phyloP scores from a whole-genome alignment of 441 rosid species.

The Manihot esculenta region DNA sequence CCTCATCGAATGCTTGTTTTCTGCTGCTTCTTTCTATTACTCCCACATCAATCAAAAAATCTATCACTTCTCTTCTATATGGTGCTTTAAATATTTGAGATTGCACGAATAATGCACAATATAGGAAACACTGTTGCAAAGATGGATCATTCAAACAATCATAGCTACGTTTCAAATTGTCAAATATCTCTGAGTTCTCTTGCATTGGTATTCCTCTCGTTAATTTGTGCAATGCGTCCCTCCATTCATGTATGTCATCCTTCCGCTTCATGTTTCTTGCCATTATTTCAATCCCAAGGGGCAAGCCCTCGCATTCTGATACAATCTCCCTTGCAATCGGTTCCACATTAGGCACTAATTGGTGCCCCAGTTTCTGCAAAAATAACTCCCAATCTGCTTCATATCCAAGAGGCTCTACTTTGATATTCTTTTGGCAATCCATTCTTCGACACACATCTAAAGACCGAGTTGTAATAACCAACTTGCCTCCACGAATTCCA shows the following conservation, averaged over 20 bases:
- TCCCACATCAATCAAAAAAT: not conserved
- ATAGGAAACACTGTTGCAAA: slow-evolving; percentile 2
- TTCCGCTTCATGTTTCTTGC: not conserved
- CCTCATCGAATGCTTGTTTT: not conserved
- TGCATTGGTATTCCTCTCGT: too few species aligned
- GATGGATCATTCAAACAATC: not conserved
- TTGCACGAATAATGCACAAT: slow-evolving; percentile 13
- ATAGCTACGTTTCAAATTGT: not conserved
- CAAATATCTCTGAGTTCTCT: not conserved
- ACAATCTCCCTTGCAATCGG: not conserved
- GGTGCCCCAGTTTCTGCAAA: not conserved
- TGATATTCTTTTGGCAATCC: not conserved
- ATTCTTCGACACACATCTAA: not conserved
- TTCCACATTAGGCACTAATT: not conserved
- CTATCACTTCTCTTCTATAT: not conserved
- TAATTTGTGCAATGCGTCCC: not conserved
- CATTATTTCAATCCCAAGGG: not conserved
- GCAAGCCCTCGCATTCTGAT: slow-evolving; percentile 2
- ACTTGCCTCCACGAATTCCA: not conserved
- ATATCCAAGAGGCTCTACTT: not conserved
- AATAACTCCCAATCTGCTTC: not conserved
- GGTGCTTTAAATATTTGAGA: not conserved
- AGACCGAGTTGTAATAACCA: not conserved
- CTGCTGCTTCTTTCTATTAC: not conserved
- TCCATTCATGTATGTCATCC: slow-evolving; percentile 6